Conservation (phyloP, 169 alveolate species). For the Cytauxzoon felis region DNA sequence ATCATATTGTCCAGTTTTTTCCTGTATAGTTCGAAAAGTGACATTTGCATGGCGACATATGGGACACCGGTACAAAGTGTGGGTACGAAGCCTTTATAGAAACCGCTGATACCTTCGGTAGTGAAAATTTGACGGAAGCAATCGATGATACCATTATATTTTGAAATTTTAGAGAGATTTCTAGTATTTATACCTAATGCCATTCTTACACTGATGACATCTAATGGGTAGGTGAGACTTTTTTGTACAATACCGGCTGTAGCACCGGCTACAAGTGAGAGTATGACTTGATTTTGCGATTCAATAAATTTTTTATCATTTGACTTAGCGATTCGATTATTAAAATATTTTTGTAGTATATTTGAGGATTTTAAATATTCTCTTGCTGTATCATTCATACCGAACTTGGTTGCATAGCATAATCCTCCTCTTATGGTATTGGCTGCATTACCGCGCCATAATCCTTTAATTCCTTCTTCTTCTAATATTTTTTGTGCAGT, state of each 20-base stretch:
- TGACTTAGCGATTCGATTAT: not conserved
- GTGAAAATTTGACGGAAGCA: constrained; percentile 65
- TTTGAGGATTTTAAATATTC: constrained; percentile 37
- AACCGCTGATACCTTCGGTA: constrained; percentile 80
- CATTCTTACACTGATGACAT: constrained; percentile 78
- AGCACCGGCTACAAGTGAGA: constrained; percentile 76
- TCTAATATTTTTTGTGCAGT: constrained; percentile 67
- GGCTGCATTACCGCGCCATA: constrained; percentile 82
- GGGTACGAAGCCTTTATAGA: constrained; percentile 78
- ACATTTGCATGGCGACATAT: constrained; percentile 81
- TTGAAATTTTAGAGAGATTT: constrained; percentile 51
- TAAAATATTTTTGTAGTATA: constrained; percentile 25
- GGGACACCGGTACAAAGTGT: constrained; percentile 82
- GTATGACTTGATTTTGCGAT: constrained; percentile 24
- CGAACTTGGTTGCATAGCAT: constrained; percentile 81
- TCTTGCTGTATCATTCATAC: constrained; percentile 77
- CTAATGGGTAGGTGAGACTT: constrained; percentile 78
- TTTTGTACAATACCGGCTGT: constrained; percentile 81
- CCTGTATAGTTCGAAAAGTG: constrained; percentile 76
- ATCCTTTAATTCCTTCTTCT: constrained; percentile 79
- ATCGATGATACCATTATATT: constrained; percentile 60
- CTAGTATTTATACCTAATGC: constrained; percentile 81
- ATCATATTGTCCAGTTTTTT: constrained; percentile 1
- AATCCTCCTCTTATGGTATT: constrained; percentile 80
- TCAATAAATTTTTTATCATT: not conserved